Evolutionary conservation across 805 yeast genomes (phyloP).

Genomic region (Ogataea nakhonphanomensis): DNA sequence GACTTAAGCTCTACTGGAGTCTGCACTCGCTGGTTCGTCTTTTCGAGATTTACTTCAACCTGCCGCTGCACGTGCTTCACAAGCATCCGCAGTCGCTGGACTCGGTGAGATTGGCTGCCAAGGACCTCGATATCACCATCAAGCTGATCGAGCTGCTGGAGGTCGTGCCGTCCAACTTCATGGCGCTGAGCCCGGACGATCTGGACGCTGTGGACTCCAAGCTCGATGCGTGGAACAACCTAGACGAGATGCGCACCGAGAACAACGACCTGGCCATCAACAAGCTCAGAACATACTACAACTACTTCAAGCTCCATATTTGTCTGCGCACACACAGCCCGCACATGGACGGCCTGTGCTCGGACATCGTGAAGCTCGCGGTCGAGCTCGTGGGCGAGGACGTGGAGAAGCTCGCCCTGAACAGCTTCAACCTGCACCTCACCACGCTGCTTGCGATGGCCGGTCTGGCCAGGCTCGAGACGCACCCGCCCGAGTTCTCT

Average conservation of each 20-base stretch:
- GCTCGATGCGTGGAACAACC: constrained; percentile 29
- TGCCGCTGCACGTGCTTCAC: constrained; percentile 10
- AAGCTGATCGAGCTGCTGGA: constrained; percentile 32
- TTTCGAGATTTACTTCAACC: constrained; percentile 29
- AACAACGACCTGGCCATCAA: constrained; percentile 26
- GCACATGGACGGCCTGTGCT: constrained; percentile 18
- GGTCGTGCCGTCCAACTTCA: constrained; percentile 31
- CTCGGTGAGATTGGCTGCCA: constrained; percentile 32
- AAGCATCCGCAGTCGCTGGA: constrained; percentile 33
- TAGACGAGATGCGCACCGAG: constrained; percentile 18
- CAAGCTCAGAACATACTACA: constrained; percentile 30
- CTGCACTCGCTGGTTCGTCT: constrained; percentile 34
- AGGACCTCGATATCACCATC: constrained; percentile 33
- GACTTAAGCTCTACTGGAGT: constrained; percentile 44
- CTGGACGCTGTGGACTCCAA: constrained; percentile 21
- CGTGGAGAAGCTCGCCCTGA: constrained; percentile 27
- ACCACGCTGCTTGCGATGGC: constrained; percentile 26
- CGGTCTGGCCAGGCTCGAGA: constrained; percentile 11
- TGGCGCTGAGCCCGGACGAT: constrained; percentile 19
- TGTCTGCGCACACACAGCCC: constrained; percentile 11
- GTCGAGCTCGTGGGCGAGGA: constrained; percentile 21
- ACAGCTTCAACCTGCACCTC: constrained; percentile 33
- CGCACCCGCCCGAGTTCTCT: not conserved
- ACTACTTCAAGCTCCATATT: constrained; percentile 29
- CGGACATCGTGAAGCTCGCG: constrained; percentile 15